phyloP scores from a whole-genome alignment of 208 protist genomes.

The Trypanosoma vivax region DNA sequence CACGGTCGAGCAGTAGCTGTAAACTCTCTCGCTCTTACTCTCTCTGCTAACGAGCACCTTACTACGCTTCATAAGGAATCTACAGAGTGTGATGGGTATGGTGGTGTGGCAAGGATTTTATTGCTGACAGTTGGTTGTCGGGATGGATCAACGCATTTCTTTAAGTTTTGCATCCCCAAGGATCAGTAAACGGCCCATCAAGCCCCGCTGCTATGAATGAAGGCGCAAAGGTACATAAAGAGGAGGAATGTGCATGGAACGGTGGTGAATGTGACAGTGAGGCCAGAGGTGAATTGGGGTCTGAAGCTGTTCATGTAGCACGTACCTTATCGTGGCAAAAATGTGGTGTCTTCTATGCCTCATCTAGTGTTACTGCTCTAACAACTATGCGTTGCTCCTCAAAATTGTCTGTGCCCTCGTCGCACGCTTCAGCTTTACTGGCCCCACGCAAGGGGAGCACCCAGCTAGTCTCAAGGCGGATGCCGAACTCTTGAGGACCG shows the following conservation, averaged over 20 bases:
- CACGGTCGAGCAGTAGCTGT: slow-evolving; percentile 3
- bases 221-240: not conserved
- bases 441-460: too few relatives aligned
- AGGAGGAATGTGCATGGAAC: not conserved
- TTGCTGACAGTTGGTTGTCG: slow-evolving; percentile 15
- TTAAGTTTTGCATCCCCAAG: too few relatives aligned
- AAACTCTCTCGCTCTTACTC: slow-evolving; percentile 11
- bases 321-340: slow-evolving; percentile 6
- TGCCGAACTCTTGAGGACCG: too few relatives aligned
- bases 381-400: not conserved
- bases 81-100: not conserved
- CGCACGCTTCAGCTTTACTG: too few relatives aligned
- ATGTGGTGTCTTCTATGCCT: slow-evolving; percentile 24
- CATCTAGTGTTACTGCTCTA: slow-evolving; percentile 19
- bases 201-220: not conserved
- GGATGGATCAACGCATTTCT: slow-evolving; percentile 22
- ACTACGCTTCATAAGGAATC: not conserved
- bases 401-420: not conserved
- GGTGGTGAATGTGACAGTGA: not conserved
- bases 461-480: too few relatives aligned
- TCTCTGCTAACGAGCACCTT: not conserved
- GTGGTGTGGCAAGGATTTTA: slow-evolving; percentile 5
- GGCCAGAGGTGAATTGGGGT: not conserved
- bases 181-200: too few relatives aligned
- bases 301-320: not conserved